These are phyloP conservation scores for Talaromyces rugulosus DNA, from an alignment of 2,329 filamentous ascomycete genomes.

Conservation along the genomic window DNA sequence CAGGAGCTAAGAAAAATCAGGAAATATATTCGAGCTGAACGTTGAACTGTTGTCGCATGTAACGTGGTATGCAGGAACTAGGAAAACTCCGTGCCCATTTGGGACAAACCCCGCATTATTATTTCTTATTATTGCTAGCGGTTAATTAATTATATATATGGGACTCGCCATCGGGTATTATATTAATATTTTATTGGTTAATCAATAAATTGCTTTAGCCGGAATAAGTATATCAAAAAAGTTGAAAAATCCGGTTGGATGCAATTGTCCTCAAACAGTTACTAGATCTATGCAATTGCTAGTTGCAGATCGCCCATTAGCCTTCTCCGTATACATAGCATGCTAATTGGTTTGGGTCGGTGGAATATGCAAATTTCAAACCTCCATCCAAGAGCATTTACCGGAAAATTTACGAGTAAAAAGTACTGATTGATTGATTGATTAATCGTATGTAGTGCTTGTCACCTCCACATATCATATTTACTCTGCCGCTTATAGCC, in stretches of 20 bases:
- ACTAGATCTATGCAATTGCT: neutral
- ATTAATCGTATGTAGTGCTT: neutral
- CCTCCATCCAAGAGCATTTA: neutral
- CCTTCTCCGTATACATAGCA: neutral
- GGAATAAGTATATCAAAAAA: too few species aligned
- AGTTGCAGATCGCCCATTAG: too few species aligned
- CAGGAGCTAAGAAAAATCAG: neutral
- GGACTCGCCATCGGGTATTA: neutral
- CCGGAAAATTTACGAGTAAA: neutral
- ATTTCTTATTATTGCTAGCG: neutral
- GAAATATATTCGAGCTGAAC: too few species aligned
- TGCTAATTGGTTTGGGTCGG: too few species aligned
- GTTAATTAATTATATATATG: neutral
- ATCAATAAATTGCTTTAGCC: neutral
- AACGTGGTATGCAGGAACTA: neutral
- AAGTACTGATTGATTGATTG: neutral
- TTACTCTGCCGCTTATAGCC: conserved; percentile 27
- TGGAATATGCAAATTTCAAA: too few species aligned
- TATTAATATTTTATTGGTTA: neutral
- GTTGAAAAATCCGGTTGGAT: too few species aligned
- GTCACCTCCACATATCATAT: conserved; percentile 36
- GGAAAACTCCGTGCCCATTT: neutral
- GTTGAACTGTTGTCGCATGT: neutral
- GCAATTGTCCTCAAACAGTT: too few species aligned
- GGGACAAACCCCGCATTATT: neutral